A percentile compares a stretch with the other conserved stretches of the same genome.
These are phyloP conservation scores for Globisporangium lucens DNA, from an alignment of 352 stramenopile genomes.

Conservation along the genomic window DNA sequence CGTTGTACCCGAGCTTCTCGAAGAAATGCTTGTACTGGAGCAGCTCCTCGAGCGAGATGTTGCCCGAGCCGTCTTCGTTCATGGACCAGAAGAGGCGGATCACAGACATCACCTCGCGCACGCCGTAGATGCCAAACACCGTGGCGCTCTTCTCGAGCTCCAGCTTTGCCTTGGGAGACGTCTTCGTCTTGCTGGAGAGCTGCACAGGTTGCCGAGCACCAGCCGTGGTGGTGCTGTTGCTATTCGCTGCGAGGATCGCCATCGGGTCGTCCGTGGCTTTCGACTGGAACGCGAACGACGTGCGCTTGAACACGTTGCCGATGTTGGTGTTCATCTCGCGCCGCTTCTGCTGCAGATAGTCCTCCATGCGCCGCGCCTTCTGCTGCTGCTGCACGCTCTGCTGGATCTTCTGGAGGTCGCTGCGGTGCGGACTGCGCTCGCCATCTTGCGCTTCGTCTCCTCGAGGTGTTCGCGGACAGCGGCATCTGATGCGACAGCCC, in stretches of 20 bases:
- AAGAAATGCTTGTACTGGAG: constrained; percentile 58
- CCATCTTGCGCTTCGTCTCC: constrained; percentile 46
- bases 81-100: constrained; percentile 74
- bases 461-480: constrained; percentile 39
- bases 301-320: constrained; percentile 67
- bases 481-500: neutral
- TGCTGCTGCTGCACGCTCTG: constrained; percentile 35
- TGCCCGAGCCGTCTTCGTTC: constrained; percentile 61
- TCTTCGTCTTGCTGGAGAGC: neutral
- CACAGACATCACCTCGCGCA: constrained; percentile 71
- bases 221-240: neutral
- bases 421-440: constrained; percentile 22
- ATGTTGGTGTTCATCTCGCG: constrained; percentile 67
- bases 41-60: constrained; percentile 51
- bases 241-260: neutral
- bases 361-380: constrained; percentile 58
- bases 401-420: constrained; percentile 30
- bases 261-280: constrained; percentile 14
- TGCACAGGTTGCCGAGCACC: neutral
- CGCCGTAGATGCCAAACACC: constrained; percentile 63
- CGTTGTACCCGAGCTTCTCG: constrained; percentile 61
- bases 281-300: constrained; percentile 42
- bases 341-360: constrained; percentile 71
- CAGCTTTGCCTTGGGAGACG: constrained; percentile 9
- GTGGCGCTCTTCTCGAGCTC: constrained; percentile 32